Conservation (phyloP, 805 yeast genomes). For the Starmera dryadoides region DNA sequence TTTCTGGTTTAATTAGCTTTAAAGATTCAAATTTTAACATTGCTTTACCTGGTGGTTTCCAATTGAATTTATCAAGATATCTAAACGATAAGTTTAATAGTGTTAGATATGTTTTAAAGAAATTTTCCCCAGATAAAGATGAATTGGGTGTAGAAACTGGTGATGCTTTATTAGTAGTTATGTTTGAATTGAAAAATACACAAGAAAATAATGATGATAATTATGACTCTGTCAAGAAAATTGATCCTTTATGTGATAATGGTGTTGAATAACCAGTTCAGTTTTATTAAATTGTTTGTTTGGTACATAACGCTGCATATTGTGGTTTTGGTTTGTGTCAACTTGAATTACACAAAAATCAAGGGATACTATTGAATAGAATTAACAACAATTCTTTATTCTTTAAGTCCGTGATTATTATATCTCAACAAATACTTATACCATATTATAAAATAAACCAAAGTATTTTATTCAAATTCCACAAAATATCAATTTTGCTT, state of each 20-base stretch:
- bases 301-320: too few relatives aligned
- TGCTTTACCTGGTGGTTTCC: conserved; percentile 46
- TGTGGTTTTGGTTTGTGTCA: too few relatives aligned
- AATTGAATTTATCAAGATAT: conserved; percentile 33
- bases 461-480: too few relatives aligned
- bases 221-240: neutral
- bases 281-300: too few relatives aligned
- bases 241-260: neutral
- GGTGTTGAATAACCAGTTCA: too few relatives aligned
- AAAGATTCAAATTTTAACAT: conserved; percentile 43
- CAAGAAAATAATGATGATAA: neutral
- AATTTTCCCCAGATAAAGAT: neutral
- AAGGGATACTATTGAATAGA: too few relatives aligned
- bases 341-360: too few relatives aligned
- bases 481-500: too few relatives aligned
- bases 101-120: conserved; percentile 38
- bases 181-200: conserved; percentile 17
- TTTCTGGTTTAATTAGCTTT: conserved; percentile 45
- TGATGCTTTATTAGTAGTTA: conserved; percentile 12
- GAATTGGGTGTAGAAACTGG: conserved; percentile 13
- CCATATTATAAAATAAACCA: too few relatives aligned
- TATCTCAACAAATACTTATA: too few relatives aligned
- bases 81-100: conserved; percentile 36
- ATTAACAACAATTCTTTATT: too few relatives aligned
- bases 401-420: too few relatives aligned